Evolutionary conservation across 2,329 filamentous ascomycete species (phyloP).

Genomic region (Aureobasidium sp.): DNA sequence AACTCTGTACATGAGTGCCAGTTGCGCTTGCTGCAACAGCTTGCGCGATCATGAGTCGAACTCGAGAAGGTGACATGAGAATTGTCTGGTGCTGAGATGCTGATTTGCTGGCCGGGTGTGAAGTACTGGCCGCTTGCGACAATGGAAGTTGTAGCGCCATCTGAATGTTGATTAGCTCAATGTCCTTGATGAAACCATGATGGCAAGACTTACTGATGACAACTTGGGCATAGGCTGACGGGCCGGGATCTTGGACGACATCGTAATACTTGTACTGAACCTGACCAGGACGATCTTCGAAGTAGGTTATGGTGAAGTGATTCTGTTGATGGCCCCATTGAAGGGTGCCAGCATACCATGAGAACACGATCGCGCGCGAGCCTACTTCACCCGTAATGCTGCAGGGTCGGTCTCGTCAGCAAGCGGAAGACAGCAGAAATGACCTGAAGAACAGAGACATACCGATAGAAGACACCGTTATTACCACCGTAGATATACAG

Average conservation of each 20-base stretch:
- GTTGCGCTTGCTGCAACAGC: not conserved
- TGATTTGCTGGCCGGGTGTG: not conserved
- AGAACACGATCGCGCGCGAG: not conserved
- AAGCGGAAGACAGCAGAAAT: not conserved
- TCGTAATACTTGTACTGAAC: conserved; percentile 11
- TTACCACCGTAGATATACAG: not conserved
- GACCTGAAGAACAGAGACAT: not conserved
- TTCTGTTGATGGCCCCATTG: not conserved
- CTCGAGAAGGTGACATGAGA: not conserved
- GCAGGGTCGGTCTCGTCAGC: not conserved
- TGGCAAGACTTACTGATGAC: not conserved
- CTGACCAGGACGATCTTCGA: not conserved
- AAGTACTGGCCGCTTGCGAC: not conserved
- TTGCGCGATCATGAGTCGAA: not conserved
- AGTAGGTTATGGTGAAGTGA: not conserved
- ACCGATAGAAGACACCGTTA: not conserved
- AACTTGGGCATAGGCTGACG: not conserved
- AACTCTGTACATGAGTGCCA: conserved; percentile 8
- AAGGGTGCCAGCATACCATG: not conserved
- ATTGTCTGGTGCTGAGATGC: not conserved
- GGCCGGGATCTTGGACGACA: not conserved
- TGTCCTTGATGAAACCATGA: not conserved
- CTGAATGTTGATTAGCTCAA: not conserved
- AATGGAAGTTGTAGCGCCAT: not conserved
- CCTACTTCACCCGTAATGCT: not conserved